A percentile compares a stretch with the other conserved stretches of the same genome.
phyloP scores from a whole-genome alignment of 768 basidiomycete genomes.

The Plicaturopsis crispa region DNA sequence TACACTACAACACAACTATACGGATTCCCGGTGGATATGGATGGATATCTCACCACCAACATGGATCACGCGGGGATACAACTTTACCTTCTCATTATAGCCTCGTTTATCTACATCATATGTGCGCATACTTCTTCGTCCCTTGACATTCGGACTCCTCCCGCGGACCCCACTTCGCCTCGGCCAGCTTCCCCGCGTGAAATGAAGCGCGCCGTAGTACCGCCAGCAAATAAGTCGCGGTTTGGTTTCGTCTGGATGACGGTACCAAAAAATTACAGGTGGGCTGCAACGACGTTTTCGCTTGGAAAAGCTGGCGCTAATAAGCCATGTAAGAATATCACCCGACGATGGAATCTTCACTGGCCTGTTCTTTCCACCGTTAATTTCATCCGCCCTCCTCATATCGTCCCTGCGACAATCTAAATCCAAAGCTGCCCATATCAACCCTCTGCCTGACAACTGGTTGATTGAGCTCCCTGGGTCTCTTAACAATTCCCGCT shows the following conservation, averaged over 20 bases:
- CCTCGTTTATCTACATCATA: slow-evolving; percentile 52
- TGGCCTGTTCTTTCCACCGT: slow-evolving; percentile 76
- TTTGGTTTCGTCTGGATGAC: slow-evolving; percentile 86
- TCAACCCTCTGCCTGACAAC: slow-evolving; percentile 37
- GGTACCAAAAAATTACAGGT: slow-evolving; percentile 84
- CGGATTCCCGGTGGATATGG: slow-evolving; percentile 20
- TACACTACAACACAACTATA: slow-evolving; percentile 46
- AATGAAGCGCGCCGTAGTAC: slow-evolving; percentile 26
- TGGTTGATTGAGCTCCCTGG: slow-evolving; percentile 80
- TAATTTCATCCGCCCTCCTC: slow-evolving; percentile 67
- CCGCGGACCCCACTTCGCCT: slow-evolving; percentile 14
- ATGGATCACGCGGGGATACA: slow-evolving; percentile 38
- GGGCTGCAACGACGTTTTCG: slow-evolving; percentile 8
- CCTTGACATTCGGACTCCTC: slow-evolving; percentile 13
- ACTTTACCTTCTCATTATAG: slow-evolving; percentile 44
- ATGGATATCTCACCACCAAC: too few relatives aligned
- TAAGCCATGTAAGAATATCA: slow-evolving; percentile 46
- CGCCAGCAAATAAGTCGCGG: slow-evolving; percentile 34
- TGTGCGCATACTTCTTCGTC: slow-evolving; percentile 52
- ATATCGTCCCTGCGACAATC: slow-evolving; percentile 39
- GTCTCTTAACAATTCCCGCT: slow-evolving; percentile 35
- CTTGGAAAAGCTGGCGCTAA: slow-evolving; percentile 5
- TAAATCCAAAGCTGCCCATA: slow-evolving; percentile 17
- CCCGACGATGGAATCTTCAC: slow-evolving; percentile 82
- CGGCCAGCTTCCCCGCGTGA: slow-evolving; percentile 36